Evolutionary conservation across 306 rosid species (phyloP).

Genomic region (Gastrolobium villosum): DNA sequence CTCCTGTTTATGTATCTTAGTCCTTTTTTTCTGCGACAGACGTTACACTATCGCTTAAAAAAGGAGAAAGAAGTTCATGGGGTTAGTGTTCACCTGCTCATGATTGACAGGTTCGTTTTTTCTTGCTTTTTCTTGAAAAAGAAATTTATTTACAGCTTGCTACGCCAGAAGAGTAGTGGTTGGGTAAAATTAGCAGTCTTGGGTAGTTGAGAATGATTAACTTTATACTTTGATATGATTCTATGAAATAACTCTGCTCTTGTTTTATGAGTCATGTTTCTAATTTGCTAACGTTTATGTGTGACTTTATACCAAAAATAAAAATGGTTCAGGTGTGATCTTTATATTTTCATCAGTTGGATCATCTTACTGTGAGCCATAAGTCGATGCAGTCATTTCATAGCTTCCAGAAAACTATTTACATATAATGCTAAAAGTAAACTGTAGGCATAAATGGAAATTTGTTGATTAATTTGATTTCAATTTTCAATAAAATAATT

Average conservation of each 20-base stretch:
- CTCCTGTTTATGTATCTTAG: neutral
- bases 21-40: slow-evolving; percentile 53
- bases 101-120: slow-evolving; percentile 84
- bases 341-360: neutral
- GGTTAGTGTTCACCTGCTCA: slow-evolving; percentile 63
- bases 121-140: neutral
- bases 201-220: slow-evolving; percentile 3
- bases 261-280: neutral
- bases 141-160: neutral
- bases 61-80: slow-evolving; percentile 68
- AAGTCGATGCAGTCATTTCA: no score
- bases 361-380: no score
- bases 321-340: neutral
- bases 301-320: neutral
- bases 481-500: no score
- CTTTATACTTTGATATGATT: neutral
- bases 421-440: no score
- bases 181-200: slow-evolving; percentile 22
- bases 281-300: neutral
- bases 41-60: slow-evolving; percentile 69
- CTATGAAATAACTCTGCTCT: neutral
- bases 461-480: no score
- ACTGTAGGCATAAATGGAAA: no score
- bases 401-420: no score
- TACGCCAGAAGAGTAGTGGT: slow-evolving; percentile 7